Base-by-base conservation (phyloP, 192 early-diverging fungal species). In the Thamnidium elegans region DNA sequence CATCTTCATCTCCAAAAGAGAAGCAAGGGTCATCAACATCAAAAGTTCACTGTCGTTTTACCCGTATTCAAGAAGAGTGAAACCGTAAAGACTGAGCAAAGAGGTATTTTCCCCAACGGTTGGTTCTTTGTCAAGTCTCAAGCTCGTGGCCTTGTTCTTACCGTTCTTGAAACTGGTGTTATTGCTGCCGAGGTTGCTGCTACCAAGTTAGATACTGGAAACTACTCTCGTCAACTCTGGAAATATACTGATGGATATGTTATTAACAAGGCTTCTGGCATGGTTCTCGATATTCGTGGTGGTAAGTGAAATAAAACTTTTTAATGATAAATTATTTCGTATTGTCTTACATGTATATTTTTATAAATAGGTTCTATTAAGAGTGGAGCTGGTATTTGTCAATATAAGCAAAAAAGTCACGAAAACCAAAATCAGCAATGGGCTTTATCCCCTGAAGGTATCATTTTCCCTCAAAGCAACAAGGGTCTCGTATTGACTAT, bases 121-220 rank as follows among this genome's bases (percentile, higher is more conserved):
- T 77, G 72, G 72, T 77, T 77, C 60, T 77, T 74, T 46, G 60
- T 77, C 58, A 77, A 77, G 58, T 68, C 62, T 50, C 61, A 70
- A 39, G 36, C 48, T 19, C 51, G 69, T 23, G 52, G 62, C 15
- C 19, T 68, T 13, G 72, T 77, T 4, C 23, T 77, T 6, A 20
- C 65, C 20, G 72, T 74, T 3, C 17, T 67, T 20, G 76, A 73
- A n/a, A 52, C 72, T 52, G 62, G 66, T 9, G 53, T 31, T 54
- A 42, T 75, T 30, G 65, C 74, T 4, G 63, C 73, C 23, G 62
- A 73, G 31, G 47, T 60, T 15, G 67, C 55, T 42, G 64, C 63
- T 26, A 58, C 48, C 21, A 54, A 56, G n/a, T 55, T 78, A 3
- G 53, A 67, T 15, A 68, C 51, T 17, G 45, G 32, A 7, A 67